Evolutionary conservation across 768 basidiomycete species (phyloP).

Genomic region (Boletales sp.): DNA sequence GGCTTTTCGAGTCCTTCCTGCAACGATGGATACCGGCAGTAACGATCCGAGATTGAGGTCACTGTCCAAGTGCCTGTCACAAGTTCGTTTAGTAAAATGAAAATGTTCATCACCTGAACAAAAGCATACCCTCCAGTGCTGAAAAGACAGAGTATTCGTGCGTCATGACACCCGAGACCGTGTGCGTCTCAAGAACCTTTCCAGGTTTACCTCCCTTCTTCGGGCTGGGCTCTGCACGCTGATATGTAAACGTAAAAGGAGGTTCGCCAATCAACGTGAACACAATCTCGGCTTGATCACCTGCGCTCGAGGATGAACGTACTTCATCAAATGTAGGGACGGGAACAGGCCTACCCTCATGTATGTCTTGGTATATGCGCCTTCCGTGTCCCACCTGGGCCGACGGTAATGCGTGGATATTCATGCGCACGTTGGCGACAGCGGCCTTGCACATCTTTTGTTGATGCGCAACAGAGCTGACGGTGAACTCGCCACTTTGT

Average conservation of each 20-base stretch:
- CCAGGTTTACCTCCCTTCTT: conserved; percentile 68
- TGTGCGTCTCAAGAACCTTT: conserved; percentile 89
- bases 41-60: conserved; percentile 85
- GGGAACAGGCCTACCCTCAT: conserved; percentile 59
- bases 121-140: conserved; percentile 77
- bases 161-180: conserved; percentile 72
- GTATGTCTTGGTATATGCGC: conserved; percentile 77
- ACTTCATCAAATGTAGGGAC: background rate
- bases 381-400: conserved; percentile 89
- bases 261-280: conserved; percentile 90
- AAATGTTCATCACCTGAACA: background rate
- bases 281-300: conserved; percentile 90
- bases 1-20: conserved; percentile 46
- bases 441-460: conserved; percentile 88
- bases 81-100: conserved; percentile 7
- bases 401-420: conserved; percentile 79
- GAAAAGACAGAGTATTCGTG: conserved; percentile 89
- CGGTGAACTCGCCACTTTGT: conserved; percentile 77
- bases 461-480: conserved; percentile 87
- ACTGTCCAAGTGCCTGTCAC: conserved; percentile 83
- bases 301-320: conserved; percentile 33
- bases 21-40: conserved; percentile 83
- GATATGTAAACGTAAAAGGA: conserved; percentile 96
- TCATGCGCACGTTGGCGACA: conserved; percentile 69
- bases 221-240: conserved; percentile 67